phyloP scores from a whole-genome alignment of 805 yeast species.

The Zygotorulaspora danielsina region DNA sequence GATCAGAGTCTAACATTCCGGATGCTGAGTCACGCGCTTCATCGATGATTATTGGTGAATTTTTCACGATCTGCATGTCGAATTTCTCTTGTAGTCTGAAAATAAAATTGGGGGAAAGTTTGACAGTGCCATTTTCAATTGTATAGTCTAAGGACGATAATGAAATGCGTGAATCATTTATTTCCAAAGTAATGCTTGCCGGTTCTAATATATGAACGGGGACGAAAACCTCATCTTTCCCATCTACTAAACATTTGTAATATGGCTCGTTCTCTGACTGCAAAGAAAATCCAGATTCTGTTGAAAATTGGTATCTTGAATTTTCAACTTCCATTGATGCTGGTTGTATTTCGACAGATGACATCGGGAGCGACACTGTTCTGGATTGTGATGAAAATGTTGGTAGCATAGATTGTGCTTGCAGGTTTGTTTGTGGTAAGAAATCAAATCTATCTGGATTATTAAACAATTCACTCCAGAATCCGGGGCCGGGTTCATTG shows the following conservation, averaged over 20 bases:
- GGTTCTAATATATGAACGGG: conserved; percentile 19
- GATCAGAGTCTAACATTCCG: not conserved
- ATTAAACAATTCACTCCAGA: conserved; percentile 29
- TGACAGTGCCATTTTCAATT: conserved; percentile 15
- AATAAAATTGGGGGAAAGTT: conserved; percentile 18
- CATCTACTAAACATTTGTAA: conserved; percentile 25
- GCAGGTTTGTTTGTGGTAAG: conserved; percentile 6
- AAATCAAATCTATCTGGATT: conserved; percentile 21
- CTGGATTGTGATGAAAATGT: conserved; percentile 9
- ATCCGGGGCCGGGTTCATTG: conserved; percentile 25
- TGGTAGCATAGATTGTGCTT: conserved; percentile 5
- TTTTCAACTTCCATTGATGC: not conserved
- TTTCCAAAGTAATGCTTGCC: conserved; percentile 4
- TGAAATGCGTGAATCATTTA: conserved; percentile 11
- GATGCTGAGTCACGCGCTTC: not conserved
- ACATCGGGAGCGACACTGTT: conserved; percentile 4
- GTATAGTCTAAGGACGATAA: conserved; percentile 17
- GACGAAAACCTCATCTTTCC: conserved; percentile 23
- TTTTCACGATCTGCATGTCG: conserved; percentile 3
- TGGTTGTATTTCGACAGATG: conserved; percentile 1
- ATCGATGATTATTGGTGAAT: not conserved
- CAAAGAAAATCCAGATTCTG: conserved; percentile 17
- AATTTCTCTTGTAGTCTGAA: conserved; percentile 14
- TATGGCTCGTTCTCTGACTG: conserved; percentile 10
- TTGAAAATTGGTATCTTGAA: conserved; percentile 8